Conservation (phyloP, 495 filamentous ascomycete species). For the Podospora anserina region DNA sequence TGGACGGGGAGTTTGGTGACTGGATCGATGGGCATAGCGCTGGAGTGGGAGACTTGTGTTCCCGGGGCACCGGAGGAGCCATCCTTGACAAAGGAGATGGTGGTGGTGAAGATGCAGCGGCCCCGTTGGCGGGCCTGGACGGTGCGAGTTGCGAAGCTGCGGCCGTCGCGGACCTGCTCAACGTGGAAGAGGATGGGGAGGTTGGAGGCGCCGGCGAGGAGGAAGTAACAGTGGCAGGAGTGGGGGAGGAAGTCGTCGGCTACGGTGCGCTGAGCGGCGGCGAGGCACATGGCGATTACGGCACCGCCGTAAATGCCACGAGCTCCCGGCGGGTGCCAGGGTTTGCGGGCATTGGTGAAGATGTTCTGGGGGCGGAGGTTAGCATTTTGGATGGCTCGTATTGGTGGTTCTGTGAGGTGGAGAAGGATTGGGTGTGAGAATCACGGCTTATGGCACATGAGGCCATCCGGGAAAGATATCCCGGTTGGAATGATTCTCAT, state of each 20-base stretch:
- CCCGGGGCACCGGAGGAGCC: conserved; percentile 56
- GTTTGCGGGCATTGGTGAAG: conserved; percentile 86
- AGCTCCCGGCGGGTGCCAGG: conserved; percentile 88
- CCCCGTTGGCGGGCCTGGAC: conserved; percentile 90
- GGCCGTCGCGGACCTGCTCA: conserved; percentile 86
- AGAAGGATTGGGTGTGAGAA: neutral
- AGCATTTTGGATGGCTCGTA: neutral
- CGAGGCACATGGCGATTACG: conserved; percentile 87
- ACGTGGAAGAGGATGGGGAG: conserved; percentile 89
- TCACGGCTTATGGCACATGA: neutral
- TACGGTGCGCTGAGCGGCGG: conserved; percentile 84
- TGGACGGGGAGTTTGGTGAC: conserved; percentile 21
- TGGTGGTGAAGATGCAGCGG: conserved; percentile 91
- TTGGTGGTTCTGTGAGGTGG: conserved; percentile 14
- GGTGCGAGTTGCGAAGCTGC: conserved; percentile 87
- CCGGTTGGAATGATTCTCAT: neutral
- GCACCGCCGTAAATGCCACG: conserved; percentile 91
- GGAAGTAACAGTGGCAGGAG: conserved; percentile 98
- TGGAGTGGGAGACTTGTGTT: conserved; percentile 58
- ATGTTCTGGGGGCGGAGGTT: conserved; percentile 56
- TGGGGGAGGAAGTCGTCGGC: conserved; percentile 76
- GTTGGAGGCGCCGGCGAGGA: conserved; percentile 79
- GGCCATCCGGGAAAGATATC: neutral
- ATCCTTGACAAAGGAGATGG: conserved; percentile 78
- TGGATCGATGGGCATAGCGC: conserved; percentile 53